Conservation (phyloP, 192 early-diverging fungal genomes). For the Gamsiella multidivaricata region DNA sequence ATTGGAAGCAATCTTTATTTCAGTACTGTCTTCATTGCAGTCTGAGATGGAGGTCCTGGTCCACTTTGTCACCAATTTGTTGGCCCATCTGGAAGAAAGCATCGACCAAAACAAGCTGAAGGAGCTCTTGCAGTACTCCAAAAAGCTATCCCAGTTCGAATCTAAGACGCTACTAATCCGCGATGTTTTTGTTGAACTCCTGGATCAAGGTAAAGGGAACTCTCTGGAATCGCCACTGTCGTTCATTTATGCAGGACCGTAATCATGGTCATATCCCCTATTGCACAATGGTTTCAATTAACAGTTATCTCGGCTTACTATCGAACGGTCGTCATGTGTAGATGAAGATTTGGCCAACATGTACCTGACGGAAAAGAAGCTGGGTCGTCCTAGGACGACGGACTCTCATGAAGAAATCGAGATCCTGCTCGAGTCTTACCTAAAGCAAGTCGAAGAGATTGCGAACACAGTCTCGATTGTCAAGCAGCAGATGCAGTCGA, state of each 20-base stretch:
- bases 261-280: too few relatives aligned
- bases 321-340: conserved; percentile 3
- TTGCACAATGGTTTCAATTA: too few relatives aligned
- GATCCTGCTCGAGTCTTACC: conserved; percentile 89
- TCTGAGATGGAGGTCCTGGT: conserved; percentile 76
- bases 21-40: conserved; percentile 74
- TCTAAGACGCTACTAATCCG: conserved; percentile 80
- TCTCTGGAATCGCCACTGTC: not conserved
- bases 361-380: conserved; percentile 87
- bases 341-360: conserved; percentile 92
- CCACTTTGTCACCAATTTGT: conserved; percentile 68
- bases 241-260: too few relatives aligned
- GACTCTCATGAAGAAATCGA: conserved; percentile 91
- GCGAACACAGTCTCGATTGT: conserved; percentile 77
- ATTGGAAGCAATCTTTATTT: conserved; percentile 84
- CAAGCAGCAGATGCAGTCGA: conserved; percentile 76
- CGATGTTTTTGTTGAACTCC: conserved; percentile 80
- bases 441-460: conserved; percentile 88
- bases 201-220: conserved; percentile 69
- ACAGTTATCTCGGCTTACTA: too few relatives aligned
- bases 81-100: conserved; percentile 79
- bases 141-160: conserved; percentile 82
- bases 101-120: conserved; percentile 80
- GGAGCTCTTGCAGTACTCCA: conserved; percentile 80
- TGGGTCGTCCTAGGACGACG: conserved; percentile 60